Evolutionary conservation across 805 yeast species (phyloP), one percentile per base, ranked within the genome.

Genomic region (Metschnikowia koreensis): DNA sequence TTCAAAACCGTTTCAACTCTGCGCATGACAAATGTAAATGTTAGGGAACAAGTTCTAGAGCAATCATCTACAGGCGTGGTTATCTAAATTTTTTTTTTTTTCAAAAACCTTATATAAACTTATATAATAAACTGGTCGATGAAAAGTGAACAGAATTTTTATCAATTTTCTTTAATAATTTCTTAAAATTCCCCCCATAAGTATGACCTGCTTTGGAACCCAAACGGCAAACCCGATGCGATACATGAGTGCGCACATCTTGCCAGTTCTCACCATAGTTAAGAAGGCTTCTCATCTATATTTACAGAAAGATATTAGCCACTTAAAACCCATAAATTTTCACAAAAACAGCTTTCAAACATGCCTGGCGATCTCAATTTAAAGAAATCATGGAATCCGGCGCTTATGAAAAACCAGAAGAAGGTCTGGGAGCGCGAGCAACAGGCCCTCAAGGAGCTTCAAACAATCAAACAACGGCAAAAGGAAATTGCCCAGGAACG

Each of bases 351-450:
- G 22, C 8, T 16, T 16, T 29, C 41, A 34, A 48, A 22, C 27
- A 74, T 74, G 66, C 88, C 91, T 1, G 89, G 91, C 6, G 97
- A 92, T 67, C 76, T 93, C 56, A 93, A 93, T 66, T 69, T 92
- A 50, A 87, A 93, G 71, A 93, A 93, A 66, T 93, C 98, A 55
- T 93, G 98, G 99, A 90, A 93, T 67, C 97, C 99, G 2, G 92
- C 87, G 44, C 75, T 89, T 46, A 74, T 88, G 64, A 88, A 86
- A 66, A 93, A 93, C 74, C 90, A 86, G 69, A 85, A 84, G 58
- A 87, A 85, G 62, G 92, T 93, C 36, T 87, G 96, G 93, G 77
- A 83, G 57, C 77, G 75, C 48, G 97, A 94, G 63, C 91, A 89
- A 63, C 85, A 85, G 39, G 83, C 87, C 8, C 70, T 89, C 7